Evolutionary conservation across 2,329 filamentous ascomycete genomes (phyloP), one percentile per base, ranked within the genome.

Genomic region (Aspergillus sp.): DNA sequence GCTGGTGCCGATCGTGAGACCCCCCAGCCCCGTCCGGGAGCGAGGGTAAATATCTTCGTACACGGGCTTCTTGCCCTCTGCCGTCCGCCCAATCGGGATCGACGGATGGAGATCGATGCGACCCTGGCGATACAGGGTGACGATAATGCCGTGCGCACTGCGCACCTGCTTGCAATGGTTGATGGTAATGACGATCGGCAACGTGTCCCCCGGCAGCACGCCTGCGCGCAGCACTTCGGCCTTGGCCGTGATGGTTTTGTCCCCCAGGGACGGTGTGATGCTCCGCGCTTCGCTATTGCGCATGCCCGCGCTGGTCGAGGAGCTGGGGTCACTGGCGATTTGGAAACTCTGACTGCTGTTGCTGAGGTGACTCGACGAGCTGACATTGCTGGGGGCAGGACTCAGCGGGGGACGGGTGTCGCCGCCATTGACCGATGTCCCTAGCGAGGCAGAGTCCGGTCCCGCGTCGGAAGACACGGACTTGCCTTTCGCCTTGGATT

Each of bases 81-180:
- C 83, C 1, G 83, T 82, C 40, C 84, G 75, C 14, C 79, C 80
- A 29, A 87, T 72, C 3, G 83, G 76, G 50, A 86, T 78, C 7
- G 81, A 78, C 19, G 84, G 85, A 63, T 86, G 82, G 64, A 91
- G 88, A 67, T 99, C 93, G 43, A 97, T 93, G 54, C 91, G 86
- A 20, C 91, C 91, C 70, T 96, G 89, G 42, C 94, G 85, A 69
- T 95, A 97, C 7, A 99, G 77, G 1, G 94, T 97, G 43, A 96
- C 85, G 55, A 97, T 94, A 45, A 97, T 88, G 6, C 94, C 93
- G 61, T 93, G 89, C 74, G 96, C 81, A 68, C 91, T 97, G 75
- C 93, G 91, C 65, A 97, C 84, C 53, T 86, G 83, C 70, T 95
- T 96, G 54, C 88, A 93, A 68, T 97, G 94, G 58, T 91, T 88